Evolutionary conservation across 1,284 basidiomycete species (phyloP).

Genomic region (Ustilago esculenta): DNA sequence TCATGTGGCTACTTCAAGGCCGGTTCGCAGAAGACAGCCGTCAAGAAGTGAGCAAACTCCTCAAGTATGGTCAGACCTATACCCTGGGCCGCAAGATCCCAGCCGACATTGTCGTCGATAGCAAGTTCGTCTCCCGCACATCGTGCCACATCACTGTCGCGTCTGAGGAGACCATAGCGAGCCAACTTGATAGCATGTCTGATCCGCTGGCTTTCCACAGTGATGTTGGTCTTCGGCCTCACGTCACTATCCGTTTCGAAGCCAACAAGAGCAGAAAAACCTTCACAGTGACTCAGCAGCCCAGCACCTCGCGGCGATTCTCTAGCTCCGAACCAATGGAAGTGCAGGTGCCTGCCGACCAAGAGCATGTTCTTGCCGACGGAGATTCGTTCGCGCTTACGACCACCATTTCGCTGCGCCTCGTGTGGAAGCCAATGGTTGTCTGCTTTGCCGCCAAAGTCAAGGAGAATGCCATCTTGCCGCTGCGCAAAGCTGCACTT

Average conservation of each 20-base stretch:
- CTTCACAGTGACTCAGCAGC: conserved; percentile 21
- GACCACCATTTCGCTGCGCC: conserved; percentile 38
- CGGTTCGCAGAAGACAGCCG: conserved; percentile 47
- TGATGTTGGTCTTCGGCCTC: conserved; percentile 29
- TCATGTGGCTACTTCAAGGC: conserved; percentile 55
- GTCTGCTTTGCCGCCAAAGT: conserved; percentile 44
- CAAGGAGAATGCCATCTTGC: conserved; percentile 30
- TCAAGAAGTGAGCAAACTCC: conserved; percentile 37
- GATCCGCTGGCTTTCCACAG: conserved; percentile 26
- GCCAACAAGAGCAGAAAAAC: conserved; percentile 47
- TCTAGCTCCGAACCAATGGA: conserved; percentile 13
- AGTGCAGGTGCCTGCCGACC: conserved; percentile 27
- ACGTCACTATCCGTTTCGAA: conserved; percentile 44
- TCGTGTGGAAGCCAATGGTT: conserved; percentile 40
- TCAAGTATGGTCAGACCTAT: conserved; percentile 55
- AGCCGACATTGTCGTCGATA: conserved; percentile 53
- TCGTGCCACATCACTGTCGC: conserved; percentile 43
- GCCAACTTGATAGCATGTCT: not conserved
- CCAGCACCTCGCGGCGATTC: conserved; percentile 2
- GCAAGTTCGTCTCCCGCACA: conserved; percentile 50
- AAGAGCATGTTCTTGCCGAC: conserved; percentile 22
- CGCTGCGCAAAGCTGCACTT: conserved; percentile 9
- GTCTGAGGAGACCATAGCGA: conserved; percentile 14
- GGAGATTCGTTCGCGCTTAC: conserved; percentile 42
- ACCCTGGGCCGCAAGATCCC: conserved; percentile 55